These are phyloP conservation scores for Ligustrum vulgare DNA, from an alignment of 257 asterid species.

Conservation along the genomic window DNA sequence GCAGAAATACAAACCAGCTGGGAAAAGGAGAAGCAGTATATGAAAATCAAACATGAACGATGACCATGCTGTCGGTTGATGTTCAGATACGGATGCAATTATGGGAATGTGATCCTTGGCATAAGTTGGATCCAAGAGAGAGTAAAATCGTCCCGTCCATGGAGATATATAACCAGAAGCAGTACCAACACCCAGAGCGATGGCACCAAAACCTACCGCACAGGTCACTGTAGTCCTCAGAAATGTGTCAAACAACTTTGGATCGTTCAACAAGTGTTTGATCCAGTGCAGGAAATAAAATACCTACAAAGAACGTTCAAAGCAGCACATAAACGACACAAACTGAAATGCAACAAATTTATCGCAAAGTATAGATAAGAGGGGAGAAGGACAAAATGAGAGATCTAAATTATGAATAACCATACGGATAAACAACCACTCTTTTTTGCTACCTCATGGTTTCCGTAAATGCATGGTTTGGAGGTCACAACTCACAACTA, in stretches of 20 bases:
- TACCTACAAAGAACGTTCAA: constrained; percentile 56
- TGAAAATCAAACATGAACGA: constrained; percentile 99
- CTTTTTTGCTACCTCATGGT: constrained; percentile 20
- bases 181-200: constrained; percentile 92
- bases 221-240: constrained; percentile 79
- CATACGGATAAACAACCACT: not conserved
- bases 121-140: constrained; percentile 94
- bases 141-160: constrained; percentile 99
- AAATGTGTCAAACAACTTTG: constrained; percentile 83
- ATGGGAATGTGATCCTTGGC: constrained; percentile 99
- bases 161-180: constrained; percentile 99
- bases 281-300: constrained; percentile 96
- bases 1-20: constrained; percentile 98
- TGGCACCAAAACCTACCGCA: constrained; percentile 76
- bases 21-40: constrained; percentile 79
- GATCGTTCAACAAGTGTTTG: constrained; percentile 78
- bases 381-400: constrained; percentile 6
- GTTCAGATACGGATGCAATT: constrained; percentile 98
- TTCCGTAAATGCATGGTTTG: constrained; percentile 7
- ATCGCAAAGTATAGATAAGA: constrained; percentile 15
- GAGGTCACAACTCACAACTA: constrained; percentile 7
- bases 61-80: constrained; percentile 99
- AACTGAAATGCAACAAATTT: constrained; percentile 11
- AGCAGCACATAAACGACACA: constrained; percentile 15
- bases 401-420: not conserved